Base-by-base conservation (phyloP, 768 basidiomycete genomes). In the Auricularia cornea region DNA sequence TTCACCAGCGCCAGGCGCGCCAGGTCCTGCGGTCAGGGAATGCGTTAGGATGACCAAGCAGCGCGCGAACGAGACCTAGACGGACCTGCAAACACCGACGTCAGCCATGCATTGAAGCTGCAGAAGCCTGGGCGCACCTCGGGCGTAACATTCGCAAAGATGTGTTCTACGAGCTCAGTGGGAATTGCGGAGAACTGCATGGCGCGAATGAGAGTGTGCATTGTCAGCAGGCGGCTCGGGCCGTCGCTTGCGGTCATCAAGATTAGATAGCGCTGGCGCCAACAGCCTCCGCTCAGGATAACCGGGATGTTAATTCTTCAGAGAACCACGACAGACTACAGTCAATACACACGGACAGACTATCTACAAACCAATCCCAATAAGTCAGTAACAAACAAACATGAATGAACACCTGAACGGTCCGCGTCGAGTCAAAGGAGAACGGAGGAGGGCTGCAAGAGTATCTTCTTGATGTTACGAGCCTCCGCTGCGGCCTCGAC, bases 401-500 rank as follows among this genome's bases (percentile, higher is more conserved):
- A 16, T 2, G 10, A 40, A 60, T 40, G 29, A 20, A 18, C 60
- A 30, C 5, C 16, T 10, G 44, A 33, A 48, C 60, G 35, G n/a
- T 20, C n/a, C 10, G 30, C 40, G 33, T 20, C 28, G 54, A 18
- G 23, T 71, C 60, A 75, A 16, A 74, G 68, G 63, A 75, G 64
- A 14, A 75, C 70, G 68, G 66, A 72, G 23, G 64, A 64, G 56
- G 71, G 69, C 61, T 76, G 72, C 63, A 77, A 59, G 40, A 73
- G 71, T 16, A 64, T 68, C 30, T 70, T 71, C 76, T 91, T 93
- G 56, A 95, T 84, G 60, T 80, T 80, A 70, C 90, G 80, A 70
- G 87, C 85, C 68, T 72, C 77, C 23, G 86, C 89, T 8, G 92
- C 80, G 2, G 72, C 72, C 69, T 90, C 87, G 2, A 91, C 81